phyloP scores from a whole-genome alignment of 495 filamentous ascomycete species.

The Lentithecium fluviatile region DNA sequence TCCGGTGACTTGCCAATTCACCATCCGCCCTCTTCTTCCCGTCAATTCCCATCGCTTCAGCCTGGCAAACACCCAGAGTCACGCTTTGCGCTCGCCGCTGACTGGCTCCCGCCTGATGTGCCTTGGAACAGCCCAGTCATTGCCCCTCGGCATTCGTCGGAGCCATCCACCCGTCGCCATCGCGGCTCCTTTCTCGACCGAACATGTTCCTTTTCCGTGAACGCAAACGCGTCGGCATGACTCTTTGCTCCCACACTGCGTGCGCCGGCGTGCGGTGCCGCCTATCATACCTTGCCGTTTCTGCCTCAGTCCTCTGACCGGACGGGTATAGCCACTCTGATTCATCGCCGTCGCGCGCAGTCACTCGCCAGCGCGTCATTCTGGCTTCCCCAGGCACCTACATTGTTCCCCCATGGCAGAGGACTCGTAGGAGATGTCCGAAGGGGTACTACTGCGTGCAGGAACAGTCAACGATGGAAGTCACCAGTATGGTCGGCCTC shows the following conservation, averaged over 20 bases:
- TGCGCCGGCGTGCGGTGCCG: conserved; percentile 10
- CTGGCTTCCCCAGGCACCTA: conserved; percentile 31
- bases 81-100: not conserved
- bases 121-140: conserved; percentile 30
- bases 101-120: conserved; percentile 30
- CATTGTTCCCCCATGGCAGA: conserved; percentile 11
- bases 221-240: conserved; percentile 24
- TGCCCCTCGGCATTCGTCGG: conserved; percentile 9
- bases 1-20: conserved; percentile 23
- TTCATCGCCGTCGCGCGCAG: conserved; percentile 28
- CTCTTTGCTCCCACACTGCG: conserved; percentile 7
- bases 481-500: conserved; percentile 27
- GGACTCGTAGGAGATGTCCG: conserved; percentile 17
- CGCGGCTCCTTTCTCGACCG: conserved; percentile 5
- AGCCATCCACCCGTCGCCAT: not conserved
- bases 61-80: conserved; percentile 16
- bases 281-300: conserved; percentile 18
- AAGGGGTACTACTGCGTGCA: not conserved
- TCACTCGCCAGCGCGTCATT: conserved; percentile 24
- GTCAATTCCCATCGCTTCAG: conserved; percentile 19
- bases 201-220: conserved; percentile 11
- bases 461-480: conserved; percentile 17
- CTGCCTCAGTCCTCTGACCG: conserved; percentile 27
- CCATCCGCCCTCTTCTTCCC: conserved; percentile 6
- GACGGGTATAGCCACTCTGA: conserved; percentile 28